Evolutionary conservation across 2,329 filamentous ascomycete genomes (phyloP).

Genomic region (Exophiala sp.): DNA sequence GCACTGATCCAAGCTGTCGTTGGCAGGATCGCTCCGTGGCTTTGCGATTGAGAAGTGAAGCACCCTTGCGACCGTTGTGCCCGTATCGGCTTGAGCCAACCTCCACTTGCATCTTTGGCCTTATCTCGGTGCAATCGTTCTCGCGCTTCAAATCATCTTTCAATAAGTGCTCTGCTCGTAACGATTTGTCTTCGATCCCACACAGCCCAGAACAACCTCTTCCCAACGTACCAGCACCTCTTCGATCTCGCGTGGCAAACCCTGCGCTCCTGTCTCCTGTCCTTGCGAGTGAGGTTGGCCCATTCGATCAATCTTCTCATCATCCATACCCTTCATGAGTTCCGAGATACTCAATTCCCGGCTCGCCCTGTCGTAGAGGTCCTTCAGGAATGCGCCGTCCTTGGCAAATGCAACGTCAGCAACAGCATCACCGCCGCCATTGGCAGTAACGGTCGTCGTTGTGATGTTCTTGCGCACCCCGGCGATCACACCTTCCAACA

Average conservation of each 20-base stretch:
- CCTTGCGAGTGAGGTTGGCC: neutral
- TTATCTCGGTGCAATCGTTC: too few species aligned
- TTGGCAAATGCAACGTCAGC: neutral
- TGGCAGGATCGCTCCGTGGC: too few species aligned
- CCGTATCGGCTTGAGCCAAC: too few species aligned
- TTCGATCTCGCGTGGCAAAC: conserved; percentile 16
- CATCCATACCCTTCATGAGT: conserved; percentile 23
- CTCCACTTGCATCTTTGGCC: too few species aligned
- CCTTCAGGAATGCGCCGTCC: conserved; percentile 3
- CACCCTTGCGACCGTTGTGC: too few species aligned
- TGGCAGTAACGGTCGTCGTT: neutral
- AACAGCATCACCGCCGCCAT: neutral
- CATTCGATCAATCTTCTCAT: conserved; percentile 19
- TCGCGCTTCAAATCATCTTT: too few species aligned
- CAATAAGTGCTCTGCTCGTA: neutral
- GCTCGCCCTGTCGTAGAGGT: conserved; percentile 16
- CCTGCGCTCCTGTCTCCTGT: neutral
- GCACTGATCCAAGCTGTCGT: too few species aligned
- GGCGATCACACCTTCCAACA: conserved; percentile 67
- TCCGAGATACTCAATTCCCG: conserved; percentile 20
- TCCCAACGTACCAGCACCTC: conserved; percentile 19
- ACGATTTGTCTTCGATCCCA: neutral
- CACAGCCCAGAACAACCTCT: conserved; percentile 8
- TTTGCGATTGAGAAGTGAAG: too few species aligned
- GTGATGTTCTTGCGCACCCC: neutral